Evolutionary conservation across 441 rosid species (phyloP), one percentile per base, ranked within the genome.

Genomic region (Adansonia gregorii): DNA sequence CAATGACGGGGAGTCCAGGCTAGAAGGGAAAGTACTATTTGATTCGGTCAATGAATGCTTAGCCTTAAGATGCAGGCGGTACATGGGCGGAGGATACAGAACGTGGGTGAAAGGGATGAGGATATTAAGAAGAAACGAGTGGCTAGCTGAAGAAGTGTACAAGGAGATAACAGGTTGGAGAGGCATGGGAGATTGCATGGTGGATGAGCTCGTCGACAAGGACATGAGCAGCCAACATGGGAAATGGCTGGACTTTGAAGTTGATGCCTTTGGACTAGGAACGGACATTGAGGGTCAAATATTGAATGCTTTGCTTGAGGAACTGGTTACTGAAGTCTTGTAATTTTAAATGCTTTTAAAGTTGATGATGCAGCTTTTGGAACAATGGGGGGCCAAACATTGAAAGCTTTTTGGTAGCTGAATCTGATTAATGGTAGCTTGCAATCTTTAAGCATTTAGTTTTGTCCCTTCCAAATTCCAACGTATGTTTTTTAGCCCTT

Each of bases 191-290:
- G 94, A 94, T 67, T 88, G 91, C 74, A 91, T 91, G 95, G 96
- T 94, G 49, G 98, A 97, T 39, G 97, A 94, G 84, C 92, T 94
- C 56, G 97, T 97, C 49, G 94, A 92, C 86, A 88, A 91, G 83
- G 99, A 97, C 77, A 97, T 94, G 99, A 90, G 97, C 84, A 82
- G 82, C 72, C 91, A 77, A 1, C 81, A 88, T 74, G 99, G 99
- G 68, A 97, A 84, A 82, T 94, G 99, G 98, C 82, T 86, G 67
- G 93, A 88, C 59, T 94, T 87, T 61, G 92, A 68, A 68, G 73
- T 48, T 2, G 73, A 68, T 48, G 73, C 20, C 24, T 68, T 68
- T 27, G 56, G 3, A 68, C 78, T 93, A 19, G 97, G 91, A 17
- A 81, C 65, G 27, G 97, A 68, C 56, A 12, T 68, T n/a, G 73